Evolutionary conservation across 176 grass and related monocot genomes (phyloP).

Genomic region (Avena eriantha): DNA sequence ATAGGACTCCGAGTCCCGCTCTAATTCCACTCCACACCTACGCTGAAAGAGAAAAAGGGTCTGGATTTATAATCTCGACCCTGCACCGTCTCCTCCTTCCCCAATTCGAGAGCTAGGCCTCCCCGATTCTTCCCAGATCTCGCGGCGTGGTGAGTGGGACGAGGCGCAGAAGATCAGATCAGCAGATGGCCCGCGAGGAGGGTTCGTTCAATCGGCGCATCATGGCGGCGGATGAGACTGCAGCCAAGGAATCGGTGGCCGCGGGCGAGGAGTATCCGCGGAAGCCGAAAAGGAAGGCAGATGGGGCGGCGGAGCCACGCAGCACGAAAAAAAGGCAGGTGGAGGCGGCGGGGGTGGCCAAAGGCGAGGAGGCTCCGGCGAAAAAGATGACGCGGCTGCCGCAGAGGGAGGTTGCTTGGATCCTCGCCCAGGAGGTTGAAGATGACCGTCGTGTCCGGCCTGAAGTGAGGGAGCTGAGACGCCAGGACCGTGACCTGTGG

Average conservation of each 20-base stretch:
- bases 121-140: not conserved
- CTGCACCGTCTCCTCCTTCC: not conserved
- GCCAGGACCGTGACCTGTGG: not conserved
- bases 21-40: no score
- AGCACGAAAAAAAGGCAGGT: not conserved
- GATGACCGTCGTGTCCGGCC: not conserved
- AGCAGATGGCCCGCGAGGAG: not conserved
- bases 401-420: not conserved
- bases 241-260: not conserved
- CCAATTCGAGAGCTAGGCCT: not conserved
- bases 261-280: not conserved
- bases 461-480: not conserved
- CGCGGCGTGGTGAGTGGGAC: not conserved
- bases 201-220: no score
- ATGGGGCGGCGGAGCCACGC: not conserved
- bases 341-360: not conserved
- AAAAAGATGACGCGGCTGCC: conserved; percentile 21
- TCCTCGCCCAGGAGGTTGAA: not conserved
- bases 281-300: not conserved
- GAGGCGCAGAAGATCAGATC: not conserved
- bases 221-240: not conserved
- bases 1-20: no score
- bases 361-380: not conserved
- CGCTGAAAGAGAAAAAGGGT: no score
- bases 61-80: not conserved